These are phyloP conservation scores for Bolboschoenoplectus hybrid DNA, from an alignment of 202 grass and related monocot species.

Conservation along the genomic window DNA sequence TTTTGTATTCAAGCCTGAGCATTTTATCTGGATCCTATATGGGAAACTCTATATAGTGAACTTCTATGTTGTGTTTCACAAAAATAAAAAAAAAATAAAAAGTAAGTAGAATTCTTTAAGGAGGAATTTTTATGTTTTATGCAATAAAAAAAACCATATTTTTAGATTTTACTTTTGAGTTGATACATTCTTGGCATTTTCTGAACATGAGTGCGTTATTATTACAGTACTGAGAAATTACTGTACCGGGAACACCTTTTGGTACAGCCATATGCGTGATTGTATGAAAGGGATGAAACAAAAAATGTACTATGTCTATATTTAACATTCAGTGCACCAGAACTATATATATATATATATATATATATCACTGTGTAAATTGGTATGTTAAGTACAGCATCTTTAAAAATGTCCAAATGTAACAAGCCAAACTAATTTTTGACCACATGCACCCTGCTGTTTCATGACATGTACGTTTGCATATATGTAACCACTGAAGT, in stretches of 20 bases:
- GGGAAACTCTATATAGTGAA: background rate
- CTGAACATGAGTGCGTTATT: conserved; percentile 24
- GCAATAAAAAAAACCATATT: background rate
- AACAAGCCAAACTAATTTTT: conserved; percentile 28
- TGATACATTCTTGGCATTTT: conserved; percentile 29
- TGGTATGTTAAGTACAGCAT: background rate
- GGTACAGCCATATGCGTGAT: background rate
- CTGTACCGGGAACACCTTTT: background rate
- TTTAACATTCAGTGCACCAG: background rate
- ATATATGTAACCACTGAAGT: conserved; percentile 28
- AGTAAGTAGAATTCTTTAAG: too few relatives aligned
- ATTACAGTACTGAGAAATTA: background rate
- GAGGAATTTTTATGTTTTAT: background rate
- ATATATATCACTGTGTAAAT: background rate
- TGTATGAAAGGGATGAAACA: background rate
- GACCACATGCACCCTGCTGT: conserved; percentile 26
- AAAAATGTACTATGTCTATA: background rate
- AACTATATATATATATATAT: background rate
- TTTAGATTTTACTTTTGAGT: conserved; percentile 10
- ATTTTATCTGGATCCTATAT: background rate
- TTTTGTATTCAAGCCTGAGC: conserved; percentile 18
- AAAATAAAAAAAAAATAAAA: too few relatives aligned
- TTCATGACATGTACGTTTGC: conserved; percentile 24
- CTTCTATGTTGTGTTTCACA: background rate
- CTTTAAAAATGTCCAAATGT: conserved; percentile 11